Base-by-base conservation (phyloP, 805 yeast genomes). In the Saccharomycopsis guyanensis region DNA sequence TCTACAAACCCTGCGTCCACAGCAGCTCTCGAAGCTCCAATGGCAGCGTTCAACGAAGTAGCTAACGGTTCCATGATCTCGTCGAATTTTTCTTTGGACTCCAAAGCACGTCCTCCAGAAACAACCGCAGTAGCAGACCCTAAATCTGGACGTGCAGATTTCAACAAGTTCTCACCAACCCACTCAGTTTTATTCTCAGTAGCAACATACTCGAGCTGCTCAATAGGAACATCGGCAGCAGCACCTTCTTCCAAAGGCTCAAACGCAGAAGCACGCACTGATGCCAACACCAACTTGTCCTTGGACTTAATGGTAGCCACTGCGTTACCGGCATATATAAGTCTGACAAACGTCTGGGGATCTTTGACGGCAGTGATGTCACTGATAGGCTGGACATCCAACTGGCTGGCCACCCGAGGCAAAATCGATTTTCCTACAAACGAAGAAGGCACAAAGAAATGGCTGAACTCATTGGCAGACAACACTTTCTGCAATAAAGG, bases 11-110 rank as follows among this genome's bases (percentile, higher is more conserved):
- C 97, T 38, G 94, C 74, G 66, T 91, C 98, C 20, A 93, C 98
- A 29, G 97, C 98, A 16, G 97, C 97, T 64, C 98, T 80, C 5
- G 96, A 86, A 3, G 97, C 97, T 59, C 98, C 98, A 42, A 91
- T 82, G 45, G 95, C 97, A 2, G 97, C 98, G 47, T 80, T 75
- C 49, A 91, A 68, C 50, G 83, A 73, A 48, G 78, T 80, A 5
- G 97, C 97, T 54, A 91, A 70, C 43, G 98, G 97, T 56, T 73
- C 77, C 45, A 93, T 70, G 49, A 86, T 55, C 45, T 72, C 61
- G 46, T 86, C 94, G 63, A 91, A 91, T 47, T 83, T 82, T 61
- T 85, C 96, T 64, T 88, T 89, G 64, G 79, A 80, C 64, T 89
- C 87, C 56, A 91, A 76, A 33, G 96, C 97, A 57, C 96, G 80